Percentiles rank a stretch among this genome's conserved stretches.
Evolutionary conservation across 257 asterid species (phyloP).

Genomic region (Ehretia macrophylla): DNA sequence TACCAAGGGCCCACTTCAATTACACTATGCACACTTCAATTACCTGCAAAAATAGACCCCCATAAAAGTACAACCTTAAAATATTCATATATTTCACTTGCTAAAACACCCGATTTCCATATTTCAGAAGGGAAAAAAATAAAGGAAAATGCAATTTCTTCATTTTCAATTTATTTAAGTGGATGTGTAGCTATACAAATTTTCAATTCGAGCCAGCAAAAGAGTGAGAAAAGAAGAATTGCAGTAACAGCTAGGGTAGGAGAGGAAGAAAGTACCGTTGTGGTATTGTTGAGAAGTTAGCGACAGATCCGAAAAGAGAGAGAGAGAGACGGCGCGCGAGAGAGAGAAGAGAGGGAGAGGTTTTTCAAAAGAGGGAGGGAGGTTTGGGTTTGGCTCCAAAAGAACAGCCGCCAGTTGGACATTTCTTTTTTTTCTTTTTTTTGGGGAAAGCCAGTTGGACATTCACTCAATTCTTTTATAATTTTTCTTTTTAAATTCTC

Average conservation of each 20-base stretch:
- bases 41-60: too few species aligned
- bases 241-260: neutral
- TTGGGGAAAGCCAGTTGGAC: too few species aligned
- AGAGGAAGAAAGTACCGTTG: slow-evolving; percentile 5
- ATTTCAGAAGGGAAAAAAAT: neutral
- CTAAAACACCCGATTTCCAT: neutral
- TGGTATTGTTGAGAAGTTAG: slow-evolving; percentile 12
- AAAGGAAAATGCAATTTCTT: too few species aligned
- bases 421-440: neutral
- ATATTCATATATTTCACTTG: neutral
- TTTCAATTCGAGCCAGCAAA: neutral
- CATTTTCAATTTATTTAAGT: neutral
- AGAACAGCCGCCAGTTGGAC: neutral
- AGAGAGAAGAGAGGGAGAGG: slow-evolving; percentile 20
- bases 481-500: too few species aligned
- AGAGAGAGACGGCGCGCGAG: slow-evolving; percentile 5
- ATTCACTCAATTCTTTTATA: neutral
- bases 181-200: neutral
- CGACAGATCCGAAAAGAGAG: slow-evolving; percentile 43
- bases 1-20: too few species aligned
- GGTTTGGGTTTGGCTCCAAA: slow-evolving; percentile 36
- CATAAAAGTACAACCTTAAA: too few species aligned
- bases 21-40: too few species aligned
- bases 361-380: slow-evolving; percentile 31
- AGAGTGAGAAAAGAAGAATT: neutral